These are phyloP conservation scores for Leccinum broughii DNA, from an alignment of 768 basidiomycete genomes.

Conservation along the genomic window DNA sequence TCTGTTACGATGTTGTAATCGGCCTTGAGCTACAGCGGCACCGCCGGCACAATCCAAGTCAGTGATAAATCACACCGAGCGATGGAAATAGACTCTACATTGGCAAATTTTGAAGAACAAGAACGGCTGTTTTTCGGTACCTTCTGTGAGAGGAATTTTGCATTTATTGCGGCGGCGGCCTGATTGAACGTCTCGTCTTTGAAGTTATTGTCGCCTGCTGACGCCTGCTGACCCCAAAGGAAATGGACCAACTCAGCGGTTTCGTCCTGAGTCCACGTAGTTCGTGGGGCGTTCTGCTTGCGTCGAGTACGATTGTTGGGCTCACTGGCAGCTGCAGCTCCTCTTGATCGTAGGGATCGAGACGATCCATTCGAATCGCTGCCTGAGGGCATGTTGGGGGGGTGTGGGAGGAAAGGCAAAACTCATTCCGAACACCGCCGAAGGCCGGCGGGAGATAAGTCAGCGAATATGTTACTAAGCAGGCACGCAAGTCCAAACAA, in stretches of 20 bases:
- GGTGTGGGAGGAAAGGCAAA: too few species aligned
- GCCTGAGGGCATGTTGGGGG: too few species aligned
- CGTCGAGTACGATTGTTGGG: background rate
- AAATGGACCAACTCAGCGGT: background rate
- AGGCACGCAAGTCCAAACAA: too few species aligned
- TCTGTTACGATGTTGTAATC: background rate
- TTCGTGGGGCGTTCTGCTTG: background rate
- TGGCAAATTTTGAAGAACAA: background rate
- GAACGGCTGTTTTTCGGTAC: background rate
- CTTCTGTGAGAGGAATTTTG: background rate
- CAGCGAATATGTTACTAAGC: too few species aligned
- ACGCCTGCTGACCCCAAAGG: background rate
- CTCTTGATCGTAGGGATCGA: background rate
- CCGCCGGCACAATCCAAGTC: background rate
- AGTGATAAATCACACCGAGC: background rate
- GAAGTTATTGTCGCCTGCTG: background rate
- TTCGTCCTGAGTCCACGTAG: background rate
- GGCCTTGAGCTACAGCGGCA: background rate
- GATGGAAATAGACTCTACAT: background rate
- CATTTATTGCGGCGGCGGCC: background rate
- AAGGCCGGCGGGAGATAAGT: too few species aligned
- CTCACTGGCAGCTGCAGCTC: background rate
- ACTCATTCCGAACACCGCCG: too few species aligned
- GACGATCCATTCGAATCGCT: background rate
- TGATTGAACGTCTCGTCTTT: background rate